Evolutionary conservation across 2,329 filamentous ascomycete genomes (phyloP), one percentile per base, ranked within the genome.

Genomic region (Fusarium praegraminearum): DNA sequence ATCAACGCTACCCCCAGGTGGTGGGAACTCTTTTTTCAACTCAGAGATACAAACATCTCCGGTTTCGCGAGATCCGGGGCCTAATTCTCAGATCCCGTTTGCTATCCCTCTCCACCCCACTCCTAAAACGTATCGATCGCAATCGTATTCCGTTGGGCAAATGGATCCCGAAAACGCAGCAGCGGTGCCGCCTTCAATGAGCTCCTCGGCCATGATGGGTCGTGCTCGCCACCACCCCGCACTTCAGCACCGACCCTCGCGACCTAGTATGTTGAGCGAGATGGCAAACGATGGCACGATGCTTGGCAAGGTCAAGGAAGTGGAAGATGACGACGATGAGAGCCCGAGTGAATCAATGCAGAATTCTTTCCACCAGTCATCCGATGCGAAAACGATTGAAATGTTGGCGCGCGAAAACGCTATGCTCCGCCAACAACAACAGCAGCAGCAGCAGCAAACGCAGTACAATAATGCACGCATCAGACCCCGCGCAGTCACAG

Each of bases 101-200:
- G 87, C 92, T 9, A 97, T 97, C 71, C 94, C 94, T 6, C 84
- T 97, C 22, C 93, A 97, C 68, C 94, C 95, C 1, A 96, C 93
- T 0, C 93, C 93, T 3, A 98, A 98, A 80, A 94, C 93, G 2
- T 96, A 97, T 74, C 90, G 96, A 44, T 99, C 96, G 8, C 93
- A 98, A 79, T 98, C 96, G 7, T 98, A 98, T 79, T 98, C 95
- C 0, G 95, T 97, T 49, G 94, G 94, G 7, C 94, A 98, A 77
- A 84, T 94, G 65, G 94, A 97, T 55, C 87, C 90, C 1, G 92
- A 95, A 62, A 80, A 80, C 2, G 75, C 60, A 7, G 16, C 80
- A 5, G 74, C 81, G 5, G 73, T 81, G 16, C 75, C 79, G 5
- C 72, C 82, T 28, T 74, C 80, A 4, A 80, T 85, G 77, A 81